Evolutionary conservation across 2,329 filamentous ascomycete genomes (phyloP), one percentile per base, ranked within the genome.

Genomic region (Colletotrichum sp.): DNA sequence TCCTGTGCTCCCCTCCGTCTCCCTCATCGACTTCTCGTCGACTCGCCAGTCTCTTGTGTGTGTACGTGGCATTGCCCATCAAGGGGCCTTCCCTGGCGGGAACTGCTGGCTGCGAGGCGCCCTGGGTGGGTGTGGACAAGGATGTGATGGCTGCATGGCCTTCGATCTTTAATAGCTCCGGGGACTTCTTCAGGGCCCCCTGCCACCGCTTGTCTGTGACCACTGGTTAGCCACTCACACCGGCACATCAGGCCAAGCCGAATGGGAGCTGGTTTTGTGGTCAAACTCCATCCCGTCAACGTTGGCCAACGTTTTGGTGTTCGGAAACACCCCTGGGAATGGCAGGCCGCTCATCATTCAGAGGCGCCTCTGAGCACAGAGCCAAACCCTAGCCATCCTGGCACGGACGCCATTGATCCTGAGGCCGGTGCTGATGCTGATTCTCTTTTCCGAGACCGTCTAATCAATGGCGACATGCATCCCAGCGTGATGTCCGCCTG

Each of bases 121-220:
- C 75, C 39, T 71, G 49, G 39, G 69, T 73, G 73, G 75, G 75
- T 76, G 75, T 68, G 67, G 52, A 75, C 75, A 75, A 67, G 75
- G 75, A 75, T 76, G 62, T 67, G 72, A 75, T 75, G 75, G 75
- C 55, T 76, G 75, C 75, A 76, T 75, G 75, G 59, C 68, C 71
- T 78, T 77, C 77, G 77, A 78, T 78, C 77, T 78, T 76, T 72
- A 77, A 75, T 70, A 75, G 77, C 72, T 68, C 75, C 77, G 77
- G 77, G 77, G 76, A 71, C 76, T 77, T 78, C 77, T 78, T 77
- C 77, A 77, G 73, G 64, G 21, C 68, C 77, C 75, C 72, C 77
- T 76, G 72, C 75, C 75, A 75, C 72, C 75, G 75, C 75, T 64
- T 75, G 60, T 75, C 72, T 76, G 66, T 71, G 69, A 66, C 66